These are phyloP conservation scores for Saitozyma sp. DNA, from an alignment of 768 basidiomycete genomes.

Conservation along the genomic window DNA sequence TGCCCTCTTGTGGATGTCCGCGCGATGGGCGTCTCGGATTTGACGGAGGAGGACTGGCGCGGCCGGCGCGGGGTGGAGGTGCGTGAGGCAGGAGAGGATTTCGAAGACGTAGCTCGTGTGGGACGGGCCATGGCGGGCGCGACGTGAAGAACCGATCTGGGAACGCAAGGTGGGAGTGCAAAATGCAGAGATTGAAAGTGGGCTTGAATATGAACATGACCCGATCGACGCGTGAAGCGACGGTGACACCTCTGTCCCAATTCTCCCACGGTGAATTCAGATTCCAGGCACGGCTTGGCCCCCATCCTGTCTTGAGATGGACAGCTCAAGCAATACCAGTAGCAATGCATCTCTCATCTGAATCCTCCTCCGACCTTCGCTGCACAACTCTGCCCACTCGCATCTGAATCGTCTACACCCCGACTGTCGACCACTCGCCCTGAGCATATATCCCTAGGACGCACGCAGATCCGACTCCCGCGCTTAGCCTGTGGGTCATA, in stretches of 20 bases:
- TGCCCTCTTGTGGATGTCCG: not conserved
- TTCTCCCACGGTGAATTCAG: not conserved
- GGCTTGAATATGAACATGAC: not conserved
- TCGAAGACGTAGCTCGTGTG: not conserved
- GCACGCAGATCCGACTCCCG: too few species aligned
- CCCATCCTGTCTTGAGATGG: too few species aligned
- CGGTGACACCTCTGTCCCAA: not conserved
- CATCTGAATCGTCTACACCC: too few species aligned
- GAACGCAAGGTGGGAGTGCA: not conserved
- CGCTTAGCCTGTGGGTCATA: too few species aligned
- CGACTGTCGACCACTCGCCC: too few species aligned
- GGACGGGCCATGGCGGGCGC: not conserved
- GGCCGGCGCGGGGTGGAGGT: constrained; percentile 1
- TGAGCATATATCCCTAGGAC: too few species aligned
- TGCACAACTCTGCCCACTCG: too few species aligned
- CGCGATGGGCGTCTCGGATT: not conserved
- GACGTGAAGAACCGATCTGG: not conserved
- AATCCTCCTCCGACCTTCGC: too few species aligned
- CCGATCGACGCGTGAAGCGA: not conserved
- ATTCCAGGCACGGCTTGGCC: too few species aligned
- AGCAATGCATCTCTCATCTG: too few species aligned
- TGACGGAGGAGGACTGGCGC: not conserved
- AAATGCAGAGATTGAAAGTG: not conserved
- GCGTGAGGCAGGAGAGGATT: not conserved
- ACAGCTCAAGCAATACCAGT: too few species aligned